Conservation (phyloP, 2,329 filamentous ascomycete species). For the Sporothrix brasiliensis region DNA sequence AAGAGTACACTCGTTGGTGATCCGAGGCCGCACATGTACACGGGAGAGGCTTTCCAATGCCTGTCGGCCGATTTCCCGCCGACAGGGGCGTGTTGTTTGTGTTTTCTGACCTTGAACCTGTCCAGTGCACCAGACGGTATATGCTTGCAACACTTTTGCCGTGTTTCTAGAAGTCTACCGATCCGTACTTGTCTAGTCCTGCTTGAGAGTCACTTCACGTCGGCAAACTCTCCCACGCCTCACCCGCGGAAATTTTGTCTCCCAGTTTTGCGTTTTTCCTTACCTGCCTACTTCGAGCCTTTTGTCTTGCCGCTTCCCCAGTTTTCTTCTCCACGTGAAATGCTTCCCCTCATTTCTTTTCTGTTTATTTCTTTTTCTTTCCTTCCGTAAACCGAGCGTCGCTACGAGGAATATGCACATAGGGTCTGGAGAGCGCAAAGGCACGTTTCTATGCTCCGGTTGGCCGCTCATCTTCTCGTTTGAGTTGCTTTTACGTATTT, state of each 20-base stretch:
- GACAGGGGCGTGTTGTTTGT: background rate
- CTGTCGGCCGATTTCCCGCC: slow-evolving; percentile 1
- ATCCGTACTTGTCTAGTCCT: background rate
- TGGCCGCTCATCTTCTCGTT: background rate
- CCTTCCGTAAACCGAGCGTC: slow-evolving; percentile 20
- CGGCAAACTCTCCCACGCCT: background rate
- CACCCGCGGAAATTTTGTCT: background rate
- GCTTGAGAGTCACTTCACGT: background rate
- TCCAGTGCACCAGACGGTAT: background rate
- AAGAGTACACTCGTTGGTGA: background rate
- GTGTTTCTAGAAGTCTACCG: slow-evolving; percentile 9
- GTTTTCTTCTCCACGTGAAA: slow-evolving; percentile 11
- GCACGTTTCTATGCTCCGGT: background rate
- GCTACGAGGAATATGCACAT: slow-evolving; percentile 11
- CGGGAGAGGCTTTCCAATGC: background rate
- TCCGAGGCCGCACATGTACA: too few relatives aligned
- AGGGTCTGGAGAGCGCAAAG: too few relatives aligned
- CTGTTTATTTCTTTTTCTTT: background rate
- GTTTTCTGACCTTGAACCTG: background rate
- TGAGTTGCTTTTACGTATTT: background rate
- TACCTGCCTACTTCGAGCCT: background rate
- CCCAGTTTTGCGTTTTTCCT: background rate
- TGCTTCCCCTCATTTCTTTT: background rate
- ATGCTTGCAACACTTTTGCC: background rate
- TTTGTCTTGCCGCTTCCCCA: background rate